Base-by-base conservation (phyloP, 495 filamentous ascomycete species). In the Lophium mytilinum region DNA sequence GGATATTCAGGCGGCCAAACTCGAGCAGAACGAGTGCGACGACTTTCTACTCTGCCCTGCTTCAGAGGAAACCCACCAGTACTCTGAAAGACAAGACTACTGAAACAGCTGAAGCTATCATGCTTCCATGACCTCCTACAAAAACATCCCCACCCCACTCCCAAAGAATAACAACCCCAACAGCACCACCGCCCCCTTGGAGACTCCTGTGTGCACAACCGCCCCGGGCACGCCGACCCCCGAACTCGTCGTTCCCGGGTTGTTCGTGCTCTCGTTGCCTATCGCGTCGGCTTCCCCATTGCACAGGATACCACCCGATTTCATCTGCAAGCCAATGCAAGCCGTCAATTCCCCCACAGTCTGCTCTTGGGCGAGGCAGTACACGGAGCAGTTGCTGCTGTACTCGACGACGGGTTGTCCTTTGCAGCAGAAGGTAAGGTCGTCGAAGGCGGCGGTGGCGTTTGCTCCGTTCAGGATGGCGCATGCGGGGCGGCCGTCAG, bases 281-380 rank as follows among this genome's bases (percentile, higher is more conserved):
- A 41, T 41, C 39, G 39, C 39, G 3, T 2, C 1, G 3, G 9
- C 4, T 14, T 41, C 9, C 17, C 39, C 39, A 41, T 9, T 41
- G 8, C 39, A 41, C 1, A 41, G 9, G 9, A 41, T 41, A 1
- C 12, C 39, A 3, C 39, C 3, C 24, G 24, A 41, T 41, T 36
- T 35, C 40, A 34, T 17, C 40, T 2, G 9, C 12, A 3, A 3
- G 21, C 19, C 24, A 33, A 53, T 5, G 15, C 42, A 49, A 43
- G 49, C 43, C 1, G 46, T 55, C 21, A 45, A 40, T 3, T 48
- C 4, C n/a, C 43, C 24, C 12, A 49, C 43, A 6, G 41, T 56
- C 34, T 56, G 45, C 10, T 50, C 21, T 34, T 49, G 43, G 14
- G 53, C 42, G 9, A 49, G 30, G 34, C 53, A 56, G 34, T 50